phyloP scores from a whole-genome alignment of 768 basidiomycete genomes.

The Pisolithus microcarpus region DNA sequence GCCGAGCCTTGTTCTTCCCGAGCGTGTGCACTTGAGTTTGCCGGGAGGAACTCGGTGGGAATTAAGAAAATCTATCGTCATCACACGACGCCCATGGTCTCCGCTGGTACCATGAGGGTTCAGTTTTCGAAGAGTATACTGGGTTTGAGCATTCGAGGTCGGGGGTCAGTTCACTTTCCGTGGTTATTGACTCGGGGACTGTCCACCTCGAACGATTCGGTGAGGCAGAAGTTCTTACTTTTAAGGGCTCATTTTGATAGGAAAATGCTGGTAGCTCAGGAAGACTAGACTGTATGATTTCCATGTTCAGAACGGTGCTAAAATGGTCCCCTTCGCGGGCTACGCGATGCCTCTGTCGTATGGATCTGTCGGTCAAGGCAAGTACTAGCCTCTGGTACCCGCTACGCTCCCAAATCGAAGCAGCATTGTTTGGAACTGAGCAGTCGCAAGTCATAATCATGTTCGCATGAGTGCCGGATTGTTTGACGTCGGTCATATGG shows the following conservation, averaged over 20 bases:
- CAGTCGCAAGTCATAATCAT: slow-evolving; percentile 87
- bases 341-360: slow-evolving; percentile 92
- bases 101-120: too few relatives aligned
- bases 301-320: slow-evolving; percentile 74
- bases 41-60: too few relatives aligned
- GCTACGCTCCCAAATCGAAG: neutral
- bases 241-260: neutral
- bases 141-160: too few relatives aligned
- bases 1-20: too few relatives aligned
- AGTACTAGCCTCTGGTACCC: slow-evolving; percentile 13
- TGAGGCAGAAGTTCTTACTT: slow-evolving; percentile 1
- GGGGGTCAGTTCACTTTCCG: neutral
- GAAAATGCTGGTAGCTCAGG: slow-evolving; percentile 29
- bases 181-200: slow-evolving; percentile 7
- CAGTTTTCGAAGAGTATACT: too few relatives aligned
- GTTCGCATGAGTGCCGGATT: slow-evolving; percentile 77
- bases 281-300: slow-evolving; percentile 85
- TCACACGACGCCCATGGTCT: too few relatives aligned
- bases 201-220: slow-evolving; percentile 16
- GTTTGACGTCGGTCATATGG: slow-evolving; percentile 86
- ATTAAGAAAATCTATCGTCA: too few relatives aligned
- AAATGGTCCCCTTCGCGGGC: slow-evolving; percentile 96
- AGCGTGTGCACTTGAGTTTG: too few relatives aligned
- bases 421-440: neutral
- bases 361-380: slow-evolving; percentile 73